A percentile compares a stretch with the other conserved stretches of the same genome.
These are phyloP conservation scores for Eucalyptus urophylla DNA, from an alignment of 345 rosid species.

Conservation along the genomic window DNA sequence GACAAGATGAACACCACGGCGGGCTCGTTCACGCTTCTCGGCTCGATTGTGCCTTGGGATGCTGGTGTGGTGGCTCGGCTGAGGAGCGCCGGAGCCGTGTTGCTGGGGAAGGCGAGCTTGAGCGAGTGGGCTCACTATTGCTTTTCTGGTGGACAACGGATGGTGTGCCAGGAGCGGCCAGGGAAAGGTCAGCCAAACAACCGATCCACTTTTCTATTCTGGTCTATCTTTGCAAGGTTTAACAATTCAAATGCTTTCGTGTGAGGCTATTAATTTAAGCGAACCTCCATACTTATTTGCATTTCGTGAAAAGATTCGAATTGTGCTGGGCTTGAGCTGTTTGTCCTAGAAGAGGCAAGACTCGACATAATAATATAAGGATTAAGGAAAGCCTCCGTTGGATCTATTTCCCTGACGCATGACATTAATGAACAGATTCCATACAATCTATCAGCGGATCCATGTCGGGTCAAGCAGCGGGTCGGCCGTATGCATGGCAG, in stretches of 20 bases:
- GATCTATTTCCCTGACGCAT: background rate
- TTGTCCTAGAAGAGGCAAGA: background rate
- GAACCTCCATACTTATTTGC: background rate
- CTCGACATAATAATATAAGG: background rate
- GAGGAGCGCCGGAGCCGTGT: constrained; percentile 44
- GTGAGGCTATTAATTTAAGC: background rate
- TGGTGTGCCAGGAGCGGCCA: constrained; percentile 49
- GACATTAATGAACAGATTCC: constrained; percentile 37
- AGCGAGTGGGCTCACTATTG: constrained; percentile 53
- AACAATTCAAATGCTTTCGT: background rate
- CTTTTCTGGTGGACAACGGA: constrained; percentile 4
- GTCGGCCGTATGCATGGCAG: constrained; percentile 59
- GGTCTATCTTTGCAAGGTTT: background rate
- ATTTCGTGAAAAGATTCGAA: background rate
- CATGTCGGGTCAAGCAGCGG: constrained; percentile 70
- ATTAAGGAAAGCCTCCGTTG: background rate
- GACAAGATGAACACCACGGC: constrained; percentile 57
- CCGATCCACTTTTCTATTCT: background rate
- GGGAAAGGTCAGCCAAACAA: constrained; percentile 33
- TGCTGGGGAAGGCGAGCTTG: constrained; percentile 70
- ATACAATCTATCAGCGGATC: constrained; percentile 38
- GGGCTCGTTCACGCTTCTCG: constrained; percentile 46
- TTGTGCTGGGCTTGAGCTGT: background rate
- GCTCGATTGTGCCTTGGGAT: constrained; percentile 48
- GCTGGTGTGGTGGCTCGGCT: constrained; percentile 51